phyloP scores from a whole-genome alignment of 2,329 filamentous ascomycete species.

The Colletotrichum eremochloae region DNA sequence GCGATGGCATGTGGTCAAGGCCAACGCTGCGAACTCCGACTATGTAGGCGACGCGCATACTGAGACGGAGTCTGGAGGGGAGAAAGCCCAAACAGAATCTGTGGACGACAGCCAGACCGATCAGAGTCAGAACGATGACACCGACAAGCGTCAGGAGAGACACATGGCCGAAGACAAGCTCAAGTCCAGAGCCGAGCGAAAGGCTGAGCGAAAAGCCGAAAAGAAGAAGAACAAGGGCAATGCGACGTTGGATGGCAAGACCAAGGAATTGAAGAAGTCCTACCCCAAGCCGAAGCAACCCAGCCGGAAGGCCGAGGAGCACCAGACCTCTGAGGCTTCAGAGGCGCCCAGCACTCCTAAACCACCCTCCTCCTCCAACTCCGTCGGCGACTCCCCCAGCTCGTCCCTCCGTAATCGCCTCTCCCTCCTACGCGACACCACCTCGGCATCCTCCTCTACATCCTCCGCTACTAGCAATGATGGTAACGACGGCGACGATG shows the following conservation, averaged over 20 bases:
- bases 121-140: neutral
- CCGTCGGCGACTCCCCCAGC: conserved; percentile 38
- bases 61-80: neutral
- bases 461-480: conserved; percentile 37
- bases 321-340: no score
- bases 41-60: conserved; percentile 15
- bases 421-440: conserved; percentile 47
- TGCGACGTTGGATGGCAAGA: neutral
- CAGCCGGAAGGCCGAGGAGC: conserved; percentile 24
- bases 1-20: conserved; percentile 52
- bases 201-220: conserved; percentile 26
- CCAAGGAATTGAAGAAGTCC: conserved; percentile 14
- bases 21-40: conserved; percentile 41
- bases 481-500: conserved; percentile 26
- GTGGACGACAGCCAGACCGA: neutral
- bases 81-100: neutral
- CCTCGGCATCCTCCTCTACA: conserved; percentile 44
- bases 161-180: conserved; percentile 24
- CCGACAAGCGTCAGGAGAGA: neutral
- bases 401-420: conserved; percentile 24
- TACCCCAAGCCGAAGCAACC: conserved; percentile 11
- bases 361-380: conserved; percentile 10
- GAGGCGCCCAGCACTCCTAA: conserved; percentile 19
- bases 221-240: neutral
- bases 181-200: conserved; percentile 18